Percentiles rank a stretch among this genome's conserved stretches.
Conservation (phyloP, 2,329 filamentous ascomycete genomes). For the Penicillium sp. region DNA sequence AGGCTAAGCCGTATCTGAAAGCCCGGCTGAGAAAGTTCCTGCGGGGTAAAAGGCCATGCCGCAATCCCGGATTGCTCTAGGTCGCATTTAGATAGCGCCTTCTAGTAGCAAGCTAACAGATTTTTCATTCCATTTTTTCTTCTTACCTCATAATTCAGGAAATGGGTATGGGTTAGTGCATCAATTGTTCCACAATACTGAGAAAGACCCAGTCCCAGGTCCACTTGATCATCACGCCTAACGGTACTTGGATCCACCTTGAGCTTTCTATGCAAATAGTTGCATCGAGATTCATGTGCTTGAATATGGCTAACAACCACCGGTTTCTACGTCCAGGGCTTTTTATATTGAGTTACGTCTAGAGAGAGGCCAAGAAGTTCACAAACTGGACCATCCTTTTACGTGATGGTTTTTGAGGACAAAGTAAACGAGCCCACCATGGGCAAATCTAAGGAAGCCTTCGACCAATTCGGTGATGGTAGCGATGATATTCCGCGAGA, state of each 20-base stretch:
- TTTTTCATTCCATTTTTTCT: neutral
- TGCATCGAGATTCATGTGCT: neutral
- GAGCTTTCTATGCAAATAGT: neutral
- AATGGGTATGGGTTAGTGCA: neutral
- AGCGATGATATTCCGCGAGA: slow-evolving; percentile 3
- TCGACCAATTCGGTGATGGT: neutral
- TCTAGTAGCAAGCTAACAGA: neutral
- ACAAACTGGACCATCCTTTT: neutral
- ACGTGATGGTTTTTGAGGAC: neutral
- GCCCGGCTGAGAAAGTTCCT: neutral
- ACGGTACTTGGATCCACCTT: neutral
- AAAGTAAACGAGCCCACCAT: neutral
- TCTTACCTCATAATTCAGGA: neutral
- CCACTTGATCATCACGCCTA: neutral
- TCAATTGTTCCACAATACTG: neutral
- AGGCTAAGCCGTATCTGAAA: neutral
- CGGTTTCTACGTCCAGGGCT: neutral
- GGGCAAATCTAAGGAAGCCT: neutral
- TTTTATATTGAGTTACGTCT: neutral
- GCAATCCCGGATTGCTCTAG: neutral
- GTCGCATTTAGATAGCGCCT: neutral
- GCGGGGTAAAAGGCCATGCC: neutral
- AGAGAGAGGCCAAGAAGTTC: neutral
- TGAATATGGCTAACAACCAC: neutral
- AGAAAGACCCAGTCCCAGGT: neutral